Evolutionary conservation across 176 grass and related monocot species (phyloP), one percentile per base, ranked within the genome.

Genomic region (Avena insularis): DNA sequence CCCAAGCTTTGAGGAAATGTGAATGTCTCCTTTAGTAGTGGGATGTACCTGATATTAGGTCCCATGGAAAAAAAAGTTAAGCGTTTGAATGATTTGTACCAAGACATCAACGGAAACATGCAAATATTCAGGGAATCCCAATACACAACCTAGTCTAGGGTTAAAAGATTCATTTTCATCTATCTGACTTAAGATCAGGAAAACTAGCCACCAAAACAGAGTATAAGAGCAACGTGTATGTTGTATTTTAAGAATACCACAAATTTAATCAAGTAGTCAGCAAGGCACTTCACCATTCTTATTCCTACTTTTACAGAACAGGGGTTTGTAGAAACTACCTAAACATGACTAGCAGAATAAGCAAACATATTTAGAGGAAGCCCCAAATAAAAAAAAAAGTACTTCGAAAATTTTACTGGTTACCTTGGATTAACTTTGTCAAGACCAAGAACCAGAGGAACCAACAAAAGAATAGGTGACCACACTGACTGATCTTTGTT

Each of bases 381-480:
- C 9, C 10, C 19, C 43, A 77, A 77, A 81, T 13, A 48, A 8
- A 6, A 75, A 84, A 43, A 59, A 79, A 77, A 63, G 36, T 38
- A 38, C 36, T 38, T 45, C 31, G 40, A 47, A 40, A 5, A 29
- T 46, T 38, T 75, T 71, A 43, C 49, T 60, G 62, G 65, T 94
- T 96, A 94, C 97, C 97, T 99, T 78, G 94, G 92, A 89, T 99
- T 99, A 82, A 97, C 85, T 90, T 94, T 99, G 66, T 99, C 97
- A 63, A 95, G 80, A 19, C 97, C 94, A 90, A 99, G 97, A 87
- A 99, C 94, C 75, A 99, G 79, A 65, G 94, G 97, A 66, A 99
- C 94, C 56, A 97, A 86, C 50, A 99, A 92, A 84, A 99, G 92
- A 89, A 95, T 93, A 46, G 94, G 87, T 29, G 92, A 88, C 97